These are phyloP conservation scores for Quillaja saponaria DNA, from an alignment of 306 rosid species.

Conservation along the genomic window DNA sequence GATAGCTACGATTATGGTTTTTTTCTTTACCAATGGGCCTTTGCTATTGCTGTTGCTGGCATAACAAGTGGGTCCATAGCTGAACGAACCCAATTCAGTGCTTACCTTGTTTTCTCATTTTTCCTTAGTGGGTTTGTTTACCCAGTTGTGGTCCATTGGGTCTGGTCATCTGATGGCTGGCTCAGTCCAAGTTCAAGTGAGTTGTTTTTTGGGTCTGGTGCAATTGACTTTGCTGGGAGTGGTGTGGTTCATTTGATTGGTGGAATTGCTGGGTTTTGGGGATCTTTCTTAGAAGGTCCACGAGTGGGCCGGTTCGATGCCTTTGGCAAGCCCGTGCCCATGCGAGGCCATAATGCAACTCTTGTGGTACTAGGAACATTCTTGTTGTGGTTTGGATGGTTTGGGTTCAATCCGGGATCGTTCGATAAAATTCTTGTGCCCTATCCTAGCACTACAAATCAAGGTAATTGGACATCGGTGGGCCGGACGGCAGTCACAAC, in stretches of 20 bases:
- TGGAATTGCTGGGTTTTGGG: conserved; percentile 73
- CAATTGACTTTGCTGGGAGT: conserved; percentile 79
- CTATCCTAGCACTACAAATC: conserved; percentile 30
- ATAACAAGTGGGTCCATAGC: conserved; percentile 80
- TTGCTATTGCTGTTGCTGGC: conserved; percentile 76
- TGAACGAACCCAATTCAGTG: conserved; percentile 68
- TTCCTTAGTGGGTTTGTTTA: conserved; percentile 74
- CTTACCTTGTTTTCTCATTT: conserved; percentile 64
- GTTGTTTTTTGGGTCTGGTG: conserved; percentile 60
- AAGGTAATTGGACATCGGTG: conserved; percentile 63
- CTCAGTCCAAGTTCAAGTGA: conserved; percentile 46
- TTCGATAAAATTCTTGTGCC: conserved; percentile 54
- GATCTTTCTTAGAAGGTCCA: conserved; percentile 70
- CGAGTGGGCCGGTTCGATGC: conserved; percentile 63
- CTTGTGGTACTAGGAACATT: conserved; percentile 75
- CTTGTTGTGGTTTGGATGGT: conserved; percentile 81
- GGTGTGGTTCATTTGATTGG: conserved; percentile 85
- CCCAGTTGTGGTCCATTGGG: conserved; percentile 75
- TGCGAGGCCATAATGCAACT: conserved; percentile 63
- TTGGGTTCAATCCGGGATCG: conserved; percentile 68
- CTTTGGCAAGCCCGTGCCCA: conserved; percentile 42
- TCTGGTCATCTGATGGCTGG: conserved; percentile 78
- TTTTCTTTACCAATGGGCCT: conserved; percentile 79
- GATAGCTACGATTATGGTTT: conserved; percentile 56
- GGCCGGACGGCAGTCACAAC: conserved; percentile 60